phyloP scores from a whole-genome alignment of 768 basidiomycete species.

The Paxillus involutus region DNA sequence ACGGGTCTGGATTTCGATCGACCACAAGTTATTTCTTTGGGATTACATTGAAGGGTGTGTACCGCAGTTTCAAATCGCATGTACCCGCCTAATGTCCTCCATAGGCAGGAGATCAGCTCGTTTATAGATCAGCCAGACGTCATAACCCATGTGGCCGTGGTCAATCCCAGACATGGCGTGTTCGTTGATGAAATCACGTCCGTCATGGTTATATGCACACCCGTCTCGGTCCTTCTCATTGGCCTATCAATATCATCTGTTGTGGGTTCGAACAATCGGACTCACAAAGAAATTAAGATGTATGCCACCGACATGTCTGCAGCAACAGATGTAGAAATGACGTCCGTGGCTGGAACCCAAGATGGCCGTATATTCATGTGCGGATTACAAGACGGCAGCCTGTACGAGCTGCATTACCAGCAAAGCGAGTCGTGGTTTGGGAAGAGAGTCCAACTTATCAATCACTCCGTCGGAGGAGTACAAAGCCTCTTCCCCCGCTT shows the following conservation, averaged over 20 bases:
- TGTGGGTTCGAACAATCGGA: constrained; percentile 36
- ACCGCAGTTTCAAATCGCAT: background rate
- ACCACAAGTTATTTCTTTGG: constrained; percentile 94
- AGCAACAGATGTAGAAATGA: constrained; percentile 82
- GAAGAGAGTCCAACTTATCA: constrained; percentile 80
- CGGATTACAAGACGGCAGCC: constrained; percentile 78
- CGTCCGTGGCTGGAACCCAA: constrained; percentile 72
- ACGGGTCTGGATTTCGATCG: constrained; percentile 92
- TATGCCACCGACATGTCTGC: constrained; percentile 88
- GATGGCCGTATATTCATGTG: constrained; percentile 92
- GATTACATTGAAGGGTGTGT: constrained; percentile 92
- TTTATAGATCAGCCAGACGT: constrained; percentile 89
- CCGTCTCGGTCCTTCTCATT: constrained; percentile 77
- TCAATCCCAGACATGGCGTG: constrained; percentile 80
- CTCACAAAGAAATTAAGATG: constrained; percentile 76
- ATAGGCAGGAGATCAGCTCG: constrained; percentile 87
- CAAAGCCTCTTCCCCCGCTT: constrained; percentile 81
- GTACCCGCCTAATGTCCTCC: constrained; percentile 4
- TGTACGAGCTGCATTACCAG: constrained; percentile 93
- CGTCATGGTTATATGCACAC: constrained; percentile 88
- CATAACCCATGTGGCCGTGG: constrained; percentile 86
- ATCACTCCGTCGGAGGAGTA: constrained; percentile 80
- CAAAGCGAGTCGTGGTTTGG: constrained; percentile 91
- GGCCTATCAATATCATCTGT: constrained; percentile 63
- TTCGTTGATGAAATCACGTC: constrained; percentile 93